Evolutionary conservation across 345 rosid species (phyloP).

Genomic region (Hevea brasiliensis): DNA sequence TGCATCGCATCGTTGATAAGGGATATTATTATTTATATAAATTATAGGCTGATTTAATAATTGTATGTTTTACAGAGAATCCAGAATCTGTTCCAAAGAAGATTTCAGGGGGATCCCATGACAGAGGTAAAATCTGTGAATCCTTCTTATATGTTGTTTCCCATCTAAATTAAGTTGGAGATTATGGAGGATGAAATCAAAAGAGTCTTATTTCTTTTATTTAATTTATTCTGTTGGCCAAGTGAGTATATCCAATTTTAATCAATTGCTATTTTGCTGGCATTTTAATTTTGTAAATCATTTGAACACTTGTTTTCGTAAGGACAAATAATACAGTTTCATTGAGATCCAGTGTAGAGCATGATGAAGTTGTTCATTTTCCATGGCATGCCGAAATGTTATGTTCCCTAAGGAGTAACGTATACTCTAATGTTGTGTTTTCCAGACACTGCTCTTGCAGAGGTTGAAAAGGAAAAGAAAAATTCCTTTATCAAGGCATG

Average conservation of each 20-base stretch:
- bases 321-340: too few species aligned
- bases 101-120: constrained; percentile 58
- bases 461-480: constrained; percentile 68
- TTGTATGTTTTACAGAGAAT: constrained; percentile 44
- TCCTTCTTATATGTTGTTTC: not conserved
- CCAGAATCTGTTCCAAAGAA: constrained; percentile 51
- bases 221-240: too few species aligned
- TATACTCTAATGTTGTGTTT: constrained; percentile 5
- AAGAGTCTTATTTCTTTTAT: too few species aligned
- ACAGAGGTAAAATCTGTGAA: constrained; percentile 55
- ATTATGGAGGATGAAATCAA: not conserved
- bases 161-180: not conserved
- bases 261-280: too few species aligned
- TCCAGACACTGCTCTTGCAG: constrained; percentile 80
- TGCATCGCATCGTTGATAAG: not conserved
- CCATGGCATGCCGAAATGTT: not conserved
- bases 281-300: too few species aligned
- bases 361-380: not conserved
- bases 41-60: not conserved
- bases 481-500: constrained; percentile 72
- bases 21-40: not conserved
- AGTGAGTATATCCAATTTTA: too few species aligned
- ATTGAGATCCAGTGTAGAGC: too few species aligned
- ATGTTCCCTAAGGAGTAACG: not conserved
- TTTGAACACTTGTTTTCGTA: too few species aligned